A percentile compares a stretch with the other conserved stretches of the same genome.
phyloP scores from a whole-genome alignment of 2,329 filamentous ascomycete genomes.

The Aspergillus jensenii region DNA sequence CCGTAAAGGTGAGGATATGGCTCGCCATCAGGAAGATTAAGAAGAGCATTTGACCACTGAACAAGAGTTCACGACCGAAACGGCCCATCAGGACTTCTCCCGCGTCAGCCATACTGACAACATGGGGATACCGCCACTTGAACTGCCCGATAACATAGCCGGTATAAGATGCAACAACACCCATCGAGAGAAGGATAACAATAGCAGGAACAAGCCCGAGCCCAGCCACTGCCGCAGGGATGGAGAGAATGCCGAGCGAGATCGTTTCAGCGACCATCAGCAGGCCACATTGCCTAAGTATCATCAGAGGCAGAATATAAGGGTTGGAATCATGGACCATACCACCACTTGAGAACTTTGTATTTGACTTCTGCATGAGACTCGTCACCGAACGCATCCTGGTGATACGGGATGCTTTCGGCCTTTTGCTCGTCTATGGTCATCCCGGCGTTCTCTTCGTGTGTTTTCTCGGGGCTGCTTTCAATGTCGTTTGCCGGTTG shows the following conservation, averaged over 20 bases:
- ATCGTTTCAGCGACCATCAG: constrained; percentile 62
- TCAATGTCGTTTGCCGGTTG: background rate
- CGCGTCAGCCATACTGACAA: constrained; percentile 69
- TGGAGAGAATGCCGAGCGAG: constrained; percentile 57
- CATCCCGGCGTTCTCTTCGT: background rate
- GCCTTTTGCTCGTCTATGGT: constrained; percentile 23
- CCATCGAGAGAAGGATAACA: constrained; percentile 54
- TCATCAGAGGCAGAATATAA: background rate
- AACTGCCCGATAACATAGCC: constrained; percentile 62
- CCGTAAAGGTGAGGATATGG: constrained; percentile 68
- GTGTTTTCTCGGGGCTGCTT: background rate
- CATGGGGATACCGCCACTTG: constrained; percentile 56
- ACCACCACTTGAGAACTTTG: constrained; percentile 51
- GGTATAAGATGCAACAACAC: constrained; percentile 58
- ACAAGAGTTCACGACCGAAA: constrained; percentile 62
- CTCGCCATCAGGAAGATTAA: constrained; percentile 69
- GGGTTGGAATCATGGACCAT: background rate
- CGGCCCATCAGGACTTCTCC: constrained; percentile 62
- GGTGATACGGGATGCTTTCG: constrained; percentile 18
- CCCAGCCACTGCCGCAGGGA: constrained; percentile 53
- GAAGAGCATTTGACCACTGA: constrained; percentile 61
- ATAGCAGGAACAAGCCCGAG: constrained; percentile 57
- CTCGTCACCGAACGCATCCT: constrained; percentile 43
- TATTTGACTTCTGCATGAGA: constrained; percentile 49
- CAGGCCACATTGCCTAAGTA: constrained; percentile 41